Evolutionary conservation across 2,329 filamentous ascomycete genomes (phyloP).

Genomic region (Cucurbitaria berberidis): DNA sequence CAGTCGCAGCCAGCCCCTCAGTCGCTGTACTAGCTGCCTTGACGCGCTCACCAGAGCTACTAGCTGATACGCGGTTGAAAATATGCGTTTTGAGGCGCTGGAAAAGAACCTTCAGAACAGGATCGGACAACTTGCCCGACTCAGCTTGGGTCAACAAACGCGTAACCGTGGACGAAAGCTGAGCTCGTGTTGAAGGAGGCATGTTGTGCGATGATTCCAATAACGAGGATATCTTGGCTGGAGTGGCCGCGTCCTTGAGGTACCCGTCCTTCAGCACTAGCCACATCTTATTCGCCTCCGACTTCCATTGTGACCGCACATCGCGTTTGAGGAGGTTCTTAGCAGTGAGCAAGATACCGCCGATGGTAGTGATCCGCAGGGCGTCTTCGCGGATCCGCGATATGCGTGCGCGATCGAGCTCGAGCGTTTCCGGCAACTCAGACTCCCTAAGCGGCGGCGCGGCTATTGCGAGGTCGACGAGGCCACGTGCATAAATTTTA

Average conservation of each 20-base stretch:
- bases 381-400: slow-evolving; percentile 62
- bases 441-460: slow-evolving; percentile 61
- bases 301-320: slow-evolving; percentile 77
- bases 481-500: slow-evolving; percentile 76
- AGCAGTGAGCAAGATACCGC: slow-evolving; percentile 76
- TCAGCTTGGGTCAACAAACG: slow-evolving; percentile 62
- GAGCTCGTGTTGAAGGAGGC: slow-evolving; percentile 54
- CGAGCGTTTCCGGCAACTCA: slow-evolving; percentile 74
- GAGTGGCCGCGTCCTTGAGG: slow-evolving; percentile 58
- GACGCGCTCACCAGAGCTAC: slow-evolving; percentile 72
- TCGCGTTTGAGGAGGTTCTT: slow-evolving; percentile 86
- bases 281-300: slow-evolving; percentile 74
- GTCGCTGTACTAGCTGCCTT: slow-evolving; percentile 71
- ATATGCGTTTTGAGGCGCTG: slow-evolving; percentile 72
- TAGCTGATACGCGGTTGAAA: slow-evolving; percentile 67
- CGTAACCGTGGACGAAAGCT: slow-evolving; percentile 52
- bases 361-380: slow-evolving; percentile 72
- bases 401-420: slow-evolving; percentile 71
- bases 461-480: slow-evolving; percentile 76
- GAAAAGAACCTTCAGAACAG: slow-evolving; percentile 71
- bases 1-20: slow-evolving; percentile 72
- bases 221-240: slow-evolving; percentile 54
- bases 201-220: slow-evolving; percentile 59
- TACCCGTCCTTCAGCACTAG: slow-evolving; percentile 68
- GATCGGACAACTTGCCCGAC: slow-evolving; percentile 60